Percentiles rank a stretch among this genome's conserved stretches.
These are phyloP conservation scores for Nemania sp. DNA, from an alignment of 2,329 filamentous ascomycete genomes.

Conservation along the genomic window DNA sequence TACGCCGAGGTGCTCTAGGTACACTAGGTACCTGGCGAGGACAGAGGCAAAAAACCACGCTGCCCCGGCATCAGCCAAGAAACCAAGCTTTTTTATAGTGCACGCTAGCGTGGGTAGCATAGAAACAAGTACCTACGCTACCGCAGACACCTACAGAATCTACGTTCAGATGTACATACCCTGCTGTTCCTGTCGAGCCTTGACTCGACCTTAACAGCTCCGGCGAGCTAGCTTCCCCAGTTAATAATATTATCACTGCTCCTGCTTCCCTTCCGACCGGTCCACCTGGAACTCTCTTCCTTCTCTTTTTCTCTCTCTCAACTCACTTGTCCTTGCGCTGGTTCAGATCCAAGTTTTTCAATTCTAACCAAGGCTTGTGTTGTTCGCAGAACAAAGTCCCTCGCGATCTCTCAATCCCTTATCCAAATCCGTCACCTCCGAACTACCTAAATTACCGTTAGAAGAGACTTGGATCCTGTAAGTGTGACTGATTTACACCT, in stretches of 20 bases:
- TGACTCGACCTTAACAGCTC: conserved; percentile 27
- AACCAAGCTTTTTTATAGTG: conserved; percentile 34
- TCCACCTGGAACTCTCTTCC: conserved; percentile 29
- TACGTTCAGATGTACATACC: conserved; percentile 5
- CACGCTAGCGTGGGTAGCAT: neutral
- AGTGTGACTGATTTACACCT: conserved; percentile 22
- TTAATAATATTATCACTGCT: conserved; percentile 34
- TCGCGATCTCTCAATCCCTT: conserved; percentile 28
- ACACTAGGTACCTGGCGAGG: conserved; percentile 7
- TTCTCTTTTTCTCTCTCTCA: conserved; percentile 32
- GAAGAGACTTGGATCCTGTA: conserved; percentile 20
- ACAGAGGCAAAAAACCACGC: conserved; percentile 22
- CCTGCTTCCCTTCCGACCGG: conserved; percentile 33
- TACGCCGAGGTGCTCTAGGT: neutral
- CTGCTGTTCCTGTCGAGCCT: conserved; percentile 20
- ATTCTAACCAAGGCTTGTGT: conserved; percentile 41
- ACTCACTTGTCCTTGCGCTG: conserved; percentile 42
- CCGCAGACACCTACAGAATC: neutral
- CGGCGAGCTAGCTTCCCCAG: conserved; percentile 27
- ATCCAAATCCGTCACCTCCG: conserved; percentile 24
- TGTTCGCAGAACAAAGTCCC: conserved; percentile 38
- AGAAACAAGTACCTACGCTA: neutral
- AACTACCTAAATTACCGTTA: conserved; percentile 3
- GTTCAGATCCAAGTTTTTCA: conserved; percentile 27
- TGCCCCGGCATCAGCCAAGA: conserved; percentile 37